Conservation (phyloP, 2,329 filamentous ascomycete genomes). For the Stachybotrys chlorohalonatus region DNA sequence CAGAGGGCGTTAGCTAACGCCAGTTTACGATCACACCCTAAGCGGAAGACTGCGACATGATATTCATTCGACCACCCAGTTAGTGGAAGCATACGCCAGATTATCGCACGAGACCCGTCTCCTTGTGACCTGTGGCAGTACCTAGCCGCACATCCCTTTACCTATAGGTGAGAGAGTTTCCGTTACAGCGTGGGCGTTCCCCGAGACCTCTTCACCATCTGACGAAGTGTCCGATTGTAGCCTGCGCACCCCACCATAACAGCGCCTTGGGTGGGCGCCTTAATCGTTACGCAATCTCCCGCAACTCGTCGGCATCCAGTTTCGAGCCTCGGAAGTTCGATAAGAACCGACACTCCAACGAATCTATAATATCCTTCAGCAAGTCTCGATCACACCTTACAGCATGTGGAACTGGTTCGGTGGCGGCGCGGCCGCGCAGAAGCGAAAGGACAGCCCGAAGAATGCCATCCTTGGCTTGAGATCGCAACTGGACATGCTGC, state of each 20-base stretch:
- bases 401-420: constrained; percentile 75
- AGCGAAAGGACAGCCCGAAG: constrained; percentile 90
- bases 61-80: neutral
- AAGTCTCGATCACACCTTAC: neutral
- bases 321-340: no score
- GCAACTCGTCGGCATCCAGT: neutral
- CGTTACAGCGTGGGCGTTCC: neutral
- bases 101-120: neutral
- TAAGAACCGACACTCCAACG: no score
- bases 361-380: neutral
- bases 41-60: neutral
- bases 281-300: neutral
- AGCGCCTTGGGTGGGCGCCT: neutral
- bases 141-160: neutral
- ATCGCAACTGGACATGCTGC: constrained; percentile 90
- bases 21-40: no score
- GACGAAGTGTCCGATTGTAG: neutral
- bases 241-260: neutral
- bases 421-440: constrained; percentile 70
- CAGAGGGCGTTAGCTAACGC: no score
- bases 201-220: neutral
- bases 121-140: neutral
- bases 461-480: constrained; percentile 87
- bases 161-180: neutral
- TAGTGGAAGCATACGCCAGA: neutral